Evolutionary conservation across 306 rosid species (phyloP), one percentile per base, ranked within the genome.

Genomic region (Benincasa hispida): DNA sequence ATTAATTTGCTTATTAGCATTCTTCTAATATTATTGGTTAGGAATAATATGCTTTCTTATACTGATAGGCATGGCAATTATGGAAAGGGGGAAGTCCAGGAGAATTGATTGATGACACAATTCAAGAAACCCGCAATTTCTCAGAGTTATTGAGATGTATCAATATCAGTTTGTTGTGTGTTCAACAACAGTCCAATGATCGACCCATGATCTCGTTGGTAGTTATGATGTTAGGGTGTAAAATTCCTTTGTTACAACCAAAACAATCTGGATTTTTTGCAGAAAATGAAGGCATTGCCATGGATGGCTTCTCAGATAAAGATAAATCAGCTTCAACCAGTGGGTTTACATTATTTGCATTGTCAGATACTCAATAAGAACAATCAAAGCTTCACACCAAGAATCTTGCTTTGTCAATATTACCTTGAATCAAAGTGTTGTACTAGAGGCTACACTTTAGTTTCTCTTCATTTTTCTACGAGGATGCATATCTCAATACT

Each of bases 171-270:
- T 78, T 82, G 21, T 45, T 78, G 61, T 78, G 85, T 47, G 77
- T 82, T 25, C 85, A 82, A 59, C 76, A 66, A 55, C 5, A 35
- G 45, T 59, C 79, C 10, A 19, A 54, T 2, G 79, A 76, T 17
- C 78, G 86, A 45, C 86, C 86, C n/a, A 54, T 42, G 24, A 83
- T 79, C 83, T 76, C 86, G 5, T 73, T 66, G 19, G 86, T 76
- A 7, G 58, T 79, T 39, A 17, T 61, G 75, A 79, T 83, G 86
- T 56, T 83, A 27, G 61, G 81, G 12, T 35, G 81, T 34, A 67
- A 79, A 42, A 72, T 45, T 32, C 24, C 27, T 13, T 41, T 83
- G 12, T 62, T 59, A 34, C 81, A 72, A 17, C 83, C 83, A 15
- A 73, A 79, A 72, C 78, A 41, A 25, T 83, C 81, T 1, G 79